phyloP scores from a whole-genome alignment of 805 yeast genomes.

The Candida odintsovae region DNA sequence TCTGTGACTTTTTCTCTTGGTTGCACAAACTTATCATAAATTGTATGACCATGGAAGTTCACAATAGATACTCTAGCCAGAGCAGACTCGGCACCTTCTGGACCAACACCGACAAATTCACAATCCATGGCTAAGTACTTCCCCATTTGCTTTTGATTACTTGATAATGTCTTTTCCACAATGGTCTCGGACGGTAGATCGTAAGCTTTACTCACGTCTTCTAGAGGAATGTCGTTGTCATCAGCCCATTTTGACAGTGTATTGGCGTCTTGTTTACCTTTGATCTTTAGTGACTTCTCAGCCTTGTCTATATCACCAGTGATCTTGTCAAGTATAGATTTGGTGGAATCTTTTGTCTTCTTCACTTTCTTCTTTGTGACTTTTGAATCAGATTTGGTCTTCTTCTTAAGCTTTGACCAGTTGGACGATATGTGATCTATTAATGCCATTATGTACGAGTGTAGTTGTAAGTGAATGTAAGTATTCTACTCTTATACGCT shows the following conservation, averaged over 20 bases:
- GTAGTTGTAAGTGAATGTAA: no score
- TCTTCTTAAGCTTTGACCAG: conserved; percentile 7
- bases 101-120: conserved; percentile 91
- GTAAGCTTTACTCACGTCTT: conserved; percentile 18
- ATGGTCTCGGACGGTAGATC: conserved; percentile 10
- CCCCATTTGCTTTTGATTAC: conserved; percentile 47
- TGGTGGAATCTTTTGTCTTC: not conserved
- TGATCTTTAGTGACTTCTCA: conserved; percentile 1
- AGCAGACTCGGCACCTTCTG: conserved; percentile 61
- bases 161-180: conserved; percentile 13
- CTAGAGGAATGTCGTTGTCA: conserved; percentile 22
- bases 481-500: not conserved
- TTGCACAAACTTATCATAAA: conserved; percentile 69
- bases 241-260: conserved; percentile 22
- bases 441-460: conserved; percentile 3
- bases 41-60: conserved; percentile 67
- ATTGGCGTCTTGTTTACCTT: not conserved
- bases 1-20: conserved; percentile 77
- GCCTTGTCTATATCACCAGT: not conserved
- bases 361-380: not conserved
- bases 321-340: conserved; percentile 7
- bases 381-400: not conserved
- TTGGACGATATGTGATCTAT: conserved; percentile 7
- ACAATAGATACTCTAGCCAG: conserved; percentile 86
- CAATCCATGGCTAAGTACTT: conserved; percentile 82